phyloP scores from a whole-genome alignment of 441 rosid genomes.

The Adansonia grandidieri region DNA sequence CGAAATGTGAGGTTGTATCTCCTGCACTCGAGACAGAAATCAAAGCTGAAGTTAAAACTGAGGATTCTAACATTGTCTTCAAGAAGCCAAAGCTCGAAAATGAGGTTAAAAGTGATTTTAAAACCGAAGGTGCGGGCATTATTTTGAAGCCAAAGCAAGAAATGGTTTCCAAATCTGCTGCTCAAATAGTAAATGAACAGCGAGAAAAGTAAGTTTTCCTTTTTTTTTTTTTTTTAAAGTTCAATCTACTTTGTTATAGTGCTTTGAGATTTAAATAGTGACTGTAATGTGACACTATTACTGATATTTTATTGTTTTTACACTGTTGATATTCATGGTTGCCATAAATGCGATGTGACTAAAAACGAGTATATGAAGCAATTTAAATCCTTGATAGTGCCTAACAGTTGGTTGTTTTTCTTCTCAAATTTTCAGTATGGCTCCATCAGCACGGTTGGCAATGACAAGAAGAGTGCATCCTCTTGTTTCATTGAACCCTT shows the following conservation, averaged over 20 bases:
- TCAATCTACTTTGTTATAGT: neutral
- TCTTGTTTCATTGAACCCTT: conserved; percentile 91
- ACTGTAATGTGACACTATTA: too few relatives aligned
- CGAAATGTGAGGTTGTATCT: conserved; percentile 73
- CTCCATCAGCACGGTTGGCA: conserved; percentile 81
- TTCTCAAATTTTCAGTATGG: conserved; percentile 52
- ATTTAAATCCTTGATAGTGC: neutral
- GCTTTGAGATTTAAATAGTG: neutral
- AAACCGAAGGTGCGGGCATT: conserved; percentile 42
- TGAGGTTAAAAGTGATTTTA: conserved; percentile 25
- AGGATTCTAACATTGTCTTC: conserved; percentile 33
- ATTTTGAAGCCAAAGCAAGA: conserved; percentile 73
- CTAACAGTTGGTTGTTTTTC: neutral
- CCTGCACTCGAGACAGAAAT: conserved; percentile 74
- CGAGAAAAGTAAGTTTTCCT: conserved; percentile 53
- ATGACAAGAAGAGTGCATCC: conserved; percentile 96
- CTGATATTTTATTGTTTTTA: too few relatives aligned
- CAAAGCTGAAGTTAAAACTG: conserved; percentile 37
- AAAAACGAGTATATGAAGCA: too few relatives aligned
- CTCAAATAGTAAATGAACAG: conserved; percentile 83
- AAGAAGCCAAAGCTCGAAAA: conserved; percentile 56
- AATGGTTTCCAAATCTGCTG: conserved; percentile 70
- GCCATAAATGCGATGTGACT: too few relatives aligned
- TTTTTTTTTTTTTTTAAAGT: neutral
- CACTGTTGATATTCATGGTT: too few relatives aligned